Conservation (phyloP, 208 protist species). For the Trypanosoma conorhini region DNA sequence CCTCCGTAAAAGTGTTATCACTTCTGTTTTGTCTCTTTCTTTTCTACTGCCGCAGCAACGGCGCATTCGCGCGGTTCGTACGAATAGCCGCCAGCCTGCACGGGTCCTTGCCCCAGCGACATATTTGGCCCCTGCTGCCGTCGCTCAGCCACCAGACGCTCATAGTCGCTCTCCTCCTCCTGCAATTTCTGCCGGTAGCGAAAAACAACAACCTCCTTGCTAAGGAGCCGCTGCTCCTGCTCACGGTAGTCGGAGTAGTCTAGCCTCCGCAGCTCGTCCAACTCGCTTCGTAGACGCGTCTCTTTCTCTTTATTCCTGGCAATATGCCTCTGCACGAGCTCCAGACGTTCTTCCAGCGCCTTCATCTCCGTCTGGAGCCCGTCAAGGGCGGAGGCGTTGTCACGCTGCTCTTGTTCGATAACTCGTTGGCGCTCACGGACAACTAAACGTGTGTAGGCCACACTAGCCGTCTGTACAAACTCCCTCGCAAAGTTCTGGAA, state of each 20-base stretch:
- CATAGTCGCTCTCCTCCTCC: conserved; percentile 72
- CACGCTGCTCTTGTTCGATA: conserved; percentile 46
- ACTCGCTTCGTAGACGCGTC: conserved; percentile 44
- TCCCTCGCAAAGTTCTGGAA: conserved; percentile 65
- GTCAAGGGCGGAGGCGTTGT: conserved; percentile 33
- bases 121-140: conserved; percentile 33
- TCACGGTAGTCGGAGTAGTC: conserved; percentile 49
- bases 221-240: conserved; percentile 70
- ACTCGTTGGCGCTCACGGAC: conserved; percentile 56
- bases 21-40: conserved; percentile 1
- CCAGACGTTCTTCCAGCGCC: conserved; percentile 51
- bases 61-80: not conserved
- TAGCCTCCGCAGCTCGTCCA: conserved; percentile 46
- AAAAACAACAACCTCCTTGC: conserved; percentile 83
- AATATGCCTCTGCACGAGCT: conserved; percentile 34
- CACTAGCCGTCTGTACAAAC: conserved; percentile 69
- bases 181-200: conserved; percentile 65
- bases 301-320: conserved; percentile 42
- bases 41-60: not conserved
- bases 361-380: conserved; percentile 41
- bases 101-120: conserved; percentile 29
- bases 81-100: conserved; percentile 14
- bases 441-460: conserved; percentile 67
- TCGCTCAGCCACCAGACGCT: conserved; percentile 65
- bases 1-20: not conserved